Evolutionary conservation across 106 monocot genomes (phyloP).

Genomic region (Platanthera guangdongensis): DNA sequence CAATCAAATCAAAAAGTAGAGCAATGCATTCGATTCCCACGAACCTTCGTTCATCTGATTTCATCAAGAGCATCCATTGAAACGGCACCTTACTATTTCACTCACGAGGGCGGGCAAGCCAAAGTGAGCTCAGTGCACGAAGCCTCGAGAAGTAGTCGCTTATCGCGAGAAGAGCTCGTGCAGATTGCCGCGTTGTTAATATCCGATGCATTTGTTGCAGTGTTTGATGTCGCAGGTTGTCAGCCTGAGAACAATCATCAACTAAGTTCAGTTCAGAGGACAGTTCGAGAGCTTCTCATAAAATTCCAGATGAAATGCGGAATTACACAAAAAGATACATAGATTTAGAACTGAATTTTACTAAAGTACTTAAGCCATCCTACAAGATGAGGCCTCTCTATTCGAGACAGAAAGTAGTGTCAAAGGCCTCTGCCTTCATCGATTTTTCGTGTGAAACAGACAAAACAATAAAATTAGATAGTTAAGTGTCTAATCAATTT

Average conservation of each 20-base stretch:
- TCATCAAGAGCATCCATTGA: neutral
- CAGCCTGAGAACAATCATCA: slow-evolving; percentile 28
- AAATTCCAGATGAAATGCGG: too few species aligned
- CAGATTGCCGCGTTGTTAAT: slow-evolving; percentile 56
- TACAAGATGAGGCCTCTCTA: too few species aligned
- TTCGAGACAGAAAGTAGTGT: too few species aligned
- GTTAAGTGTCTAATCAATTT: too few species aligned
- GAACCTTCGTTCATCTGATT: neutral
- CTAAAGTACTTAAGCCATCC: too few species aligned
- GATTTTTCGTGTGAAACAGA: too few species aligned
- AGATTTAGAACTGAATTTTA: too few species aligned
- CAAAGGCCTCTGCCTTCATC: too few species aligned
- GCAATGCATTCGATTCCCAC: neutral
- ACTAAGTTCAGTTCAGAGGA: too few species aligned
- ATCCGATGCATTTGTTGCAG: slow-evolving; percentile 56
- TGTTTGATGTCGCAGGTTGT: slow-evolving; percentile 52
- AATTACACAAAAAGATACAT: too few species aligned
- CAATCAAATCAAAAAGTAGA: neutral
- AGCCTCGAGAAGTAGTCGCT: slow-evolving; percentile 51
- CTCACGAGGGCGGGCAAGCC: slow-evolving; percentile 53
- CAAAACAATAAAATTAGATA: too few species aligned
- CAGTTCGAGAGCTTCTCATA: too few species aligned
- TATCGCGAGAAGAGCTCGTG: slow-evolving; percentile 52
- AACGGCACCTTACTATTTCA: neutral
- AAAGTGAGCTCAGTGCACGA: slow-evolving; percentile 57